A percentile compares a stretch with the other conserved stretches of the same genome.
phyloP scores from a whole-genome alignment of 345 rosid genomes.

The Salix purpurea region DNA sequence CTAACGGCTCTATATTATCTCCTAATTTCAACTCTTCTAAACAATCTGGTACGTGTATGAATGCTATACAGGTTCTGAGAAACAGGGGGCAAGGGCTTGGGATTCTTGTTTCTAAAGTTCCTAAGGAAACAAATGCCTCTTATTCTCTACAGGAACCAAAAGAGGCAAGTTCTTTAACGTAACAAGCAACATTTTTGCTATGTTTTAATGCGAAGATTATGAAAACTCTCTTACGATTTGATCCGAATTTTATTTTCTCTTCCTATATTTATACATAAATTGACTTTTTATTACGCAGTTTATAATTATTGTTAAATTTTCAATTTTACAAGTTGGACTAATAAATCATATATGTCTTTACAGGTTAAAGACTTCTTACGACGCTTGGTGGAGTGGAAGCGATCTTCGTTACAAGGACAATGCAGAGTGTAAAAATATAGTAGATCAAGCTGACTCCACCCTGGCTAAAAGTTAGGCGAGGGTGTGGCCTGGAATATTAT shows the following conservation, averaged over 20 bases:
- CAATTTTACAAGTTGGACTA: background rate
- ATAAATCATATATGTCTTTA: background rate
- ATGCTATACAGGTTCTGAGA: constrained; percentile 51
- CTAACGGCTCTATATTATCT: background rate
- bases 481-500: constrained; percentile 17
- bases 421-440: constrained; percentile 2
- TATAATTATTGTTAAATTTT: background rate
- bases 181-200: constrained; percentile 38
- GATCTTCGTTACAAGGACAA: constrained; percentile 10
- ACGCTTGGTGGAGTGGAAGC: constrained; percentile 71
- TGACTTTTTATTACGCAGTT: too few relatives aligned
- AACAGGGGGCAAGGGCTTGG: constrained; percentile 81
- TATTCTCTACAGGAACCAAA: constrained; percentile 83
- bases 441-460: constrained; percentile 1
- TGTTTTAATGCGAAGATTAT: background rate
- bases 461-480: background rate
- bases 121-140: constrained; percentile 84
- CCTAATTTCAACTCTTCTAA: background rate
- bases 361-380: constrained; percentile 73
- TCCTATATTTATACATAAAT: too few relatives aligned
- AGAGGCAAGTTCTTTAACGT: constrained; percentile 40
- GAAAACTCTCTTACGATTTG: too few relatives aligned
- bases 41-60: background rate
- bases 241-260: too few relatives aligned
- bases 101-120: constrained; percentile 75